Percentiles rank a stretch among this genome's conserved stretches.
Conservation (phyloP, 495 filamentous ascomycete species). For the Lentithecium fluviatile region DNA sequence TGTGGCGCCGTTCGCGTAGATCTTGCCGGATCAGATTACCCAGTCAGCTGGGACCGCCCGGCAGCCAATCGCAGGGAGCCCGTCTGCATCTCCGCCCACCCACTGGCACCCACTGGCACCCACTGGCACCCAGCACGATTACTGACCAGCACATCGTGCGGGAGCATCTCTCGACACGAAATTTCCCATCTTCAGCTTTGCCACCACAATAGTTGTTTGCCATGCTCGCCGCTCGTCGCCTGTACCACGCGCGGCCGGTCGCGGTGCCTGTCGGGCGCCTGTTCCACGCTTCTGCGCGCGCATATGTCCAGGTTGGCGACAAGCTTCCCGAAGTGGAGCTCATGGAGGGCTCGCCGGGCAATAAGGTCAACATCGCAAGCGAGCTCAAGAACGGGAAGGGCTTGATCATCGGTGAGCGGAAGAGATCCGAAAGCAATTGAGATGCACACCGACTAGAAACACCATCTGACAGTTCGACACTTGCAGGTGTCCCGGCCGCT, state of each 20-base stretch:
- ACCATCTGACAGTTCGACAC: not conserved
- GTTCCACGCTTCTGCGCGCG: conserved; percentile 56
- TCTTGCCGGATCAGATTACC: not conserved
- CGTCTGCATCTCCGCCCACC: not conserved
- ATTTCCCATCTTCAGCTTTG: not conserved
- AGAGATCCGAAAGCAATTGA: not conserved
- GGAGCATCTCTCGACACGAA: too few species aligned
- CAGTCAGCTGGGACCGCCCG: not conserved
- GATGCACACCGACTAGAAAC: not conserved
- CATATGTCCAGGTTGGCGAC: conserved; percentile 60
- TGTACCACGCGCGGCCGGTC: conserved; percentile 6
- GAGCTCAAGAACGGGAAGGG: conserved; percentile 66
- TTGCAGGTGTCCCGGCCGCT: conserved; percentile 72
- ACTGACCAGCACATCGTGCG: not conserved
- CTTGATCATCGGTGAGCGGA: conserved; percentile 63
- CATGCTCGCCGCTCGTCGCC: conserved; percentile 21
- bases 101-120: not conserved
- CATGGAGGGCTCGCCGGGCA: conserved; percentile 66
- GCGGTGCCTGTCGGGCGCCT: conserved; percentile 30
- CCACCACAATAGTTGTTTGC: not conserved
- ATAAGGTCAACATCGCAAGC: conserved; percentile 80
- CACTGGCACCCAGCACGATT: not conserved
- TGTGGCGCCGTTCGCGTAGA: not conserved
- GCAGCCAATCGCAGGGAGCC: not conserved
- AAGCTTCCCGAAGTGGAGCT: conserved; percentile 61